Conservation (phyloP, 352 stramenopile genomes). For the Elongisporangium prolatum region DNA sequence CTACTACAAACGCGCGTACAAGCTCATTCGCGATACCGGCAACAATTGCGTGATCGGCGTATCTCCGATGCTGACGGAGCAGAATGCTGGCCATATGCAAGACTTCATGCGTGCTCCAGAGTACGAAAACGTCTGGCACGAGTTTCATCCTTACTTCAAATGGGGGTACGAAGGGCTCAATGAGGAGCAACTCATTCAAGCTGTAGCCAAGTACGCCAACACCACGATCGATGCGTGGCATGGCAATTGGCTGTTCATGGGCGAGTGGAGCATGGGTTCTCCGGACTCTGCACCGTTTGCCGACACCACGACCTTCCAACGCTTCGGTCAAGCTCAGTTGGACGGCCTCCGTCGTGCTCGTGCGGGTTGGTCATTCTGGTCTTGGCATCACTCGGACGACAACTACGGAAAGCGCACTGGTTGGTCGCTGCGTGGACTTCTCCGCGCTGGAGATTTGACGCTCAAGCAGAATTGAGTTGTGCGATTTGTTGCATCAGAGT, state of each 20-base stretch:
- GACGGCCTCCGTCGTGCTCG: slow-evolving; percentile 54
- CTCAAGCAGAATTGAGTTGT: not conserved
- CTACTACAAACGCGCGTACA: slow-evolving; percentile 59
- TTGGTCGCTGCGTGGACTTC: slow-evolving; percentile 69
- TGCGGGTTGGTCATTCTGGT: slow-evolving; percentile 84
- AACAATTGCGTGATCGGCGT: slow-evolving; percentile 59
- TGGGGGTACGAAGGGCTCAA: slow-evolving; percentile 59
- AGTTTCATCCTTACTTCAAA: slow-evolving; percentile 59
- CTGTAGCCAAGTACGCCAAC: slow-evolving; percentile 46
- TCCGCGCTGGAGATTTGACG: slow-evolving; percentile 10
- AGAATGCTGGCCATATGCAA: slow-evolving; percentile 29
- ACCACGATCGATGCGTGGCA: slow-evolving; percentile 15
- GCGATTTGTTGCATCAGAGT: too few relatives aligned
- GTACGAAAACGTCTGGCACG: slow-evolving; percentile 46
- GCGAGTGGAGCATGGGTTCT: slow-evolving; percentile 28
- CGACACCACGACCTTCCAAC: slow-evolving; percentile 33
- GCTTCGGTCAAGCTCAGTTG: slow-evolving; percentile 56
- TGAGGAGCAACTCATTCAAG: slow-evolving; percentile 51
- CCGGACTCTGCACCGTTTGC: slow-evolving; percentile 17
- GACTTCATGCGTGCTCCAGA: slow-evolving; percentile 34
- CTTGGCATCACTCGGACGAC: slow-evolving; percentile 76
- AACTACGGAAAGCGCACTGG: slow-evolving; percentile 39
- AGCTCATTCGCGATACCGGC: slow-evolving; percentile 43
- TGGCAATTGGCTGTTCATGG: slow-evolving; percentile 20
- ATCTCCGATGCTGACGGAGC: slow-evolving; percentile 46